These are phyloP conservation scores for Penicillium rolfsii DNA, from an alignment of 2,329 filamentous ascomycete genomes.

Conservation along the genomic window DNA sequence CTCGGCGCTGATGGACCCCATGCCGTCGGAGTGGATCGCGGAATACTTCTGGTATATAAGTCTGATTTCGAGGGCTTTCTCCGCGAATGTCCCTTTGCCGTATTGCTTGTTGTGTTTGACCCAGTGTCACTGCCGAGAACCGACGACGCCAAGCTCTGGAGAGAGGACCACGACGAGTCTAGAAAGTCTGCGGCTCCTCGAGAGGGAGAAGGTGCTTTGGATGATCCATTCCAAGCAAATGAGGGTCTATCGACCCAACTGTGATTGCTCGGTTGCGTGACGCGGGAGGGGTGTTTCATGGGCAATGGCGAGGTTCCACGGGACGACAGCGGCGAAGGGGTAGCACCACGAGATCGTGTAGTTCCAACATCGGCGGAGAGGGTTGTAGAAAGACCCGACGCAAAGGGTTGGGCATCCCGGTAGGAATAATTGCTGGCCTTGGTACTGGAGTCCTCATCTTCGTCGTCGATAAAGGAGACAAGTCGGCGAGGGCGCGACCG, in stretches of 20 bases:
- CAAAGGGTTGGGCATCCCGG: slow-evolving; percentile 32
- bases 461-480: slow-evolving; percentile 48
- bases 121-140: slow-evolving; percentile 48
- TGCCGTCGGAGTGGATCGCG: slow-evolving; percentile 32
- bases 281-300: slow-evolving; percentile 43
- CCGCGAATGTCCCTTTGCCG: slow-evolving; percentile 33
- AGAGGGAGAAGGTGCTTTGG: slow-evolving; percentile 29
- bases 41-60: slow-evolving; percentile 31
- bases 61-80: slow-evolving; percentile 46
- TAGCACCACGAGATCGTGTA: slow-evolving; percentile 45
- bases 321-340: slow-evolving; percentile 45
- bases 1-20: slow-evolving; percentile 49
- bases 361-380: slow-evolving; percentile 25
- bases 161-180: slow-evolving; percentile 54
- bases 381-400: slow-evolving; percentile 36
- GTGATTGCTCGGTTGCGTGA: slow-evolving; percentile 31
- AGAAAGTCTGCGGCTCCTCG: slow-evolving; percentile 42
- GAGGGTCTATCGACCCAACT: slow-evolving; percentile 28
- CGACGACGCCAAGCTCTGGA: slow-evolving; percentile 54
- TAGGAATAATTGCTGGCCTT: slow-evolving; percentile 31
- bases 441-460: slow-evolving; percentile 29
- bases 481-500: slow-evolving; percentile 50
- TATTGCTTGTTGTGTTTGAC: slow-evolving; percentile 32
- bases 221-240: slow-evolving; percentile 31
- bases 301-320: slow-evolving; percentile 45